Evolutionary conservation across 768 basidiomycete species (phyloP).

Genomic region (Amyloporia xantha): DNA sequence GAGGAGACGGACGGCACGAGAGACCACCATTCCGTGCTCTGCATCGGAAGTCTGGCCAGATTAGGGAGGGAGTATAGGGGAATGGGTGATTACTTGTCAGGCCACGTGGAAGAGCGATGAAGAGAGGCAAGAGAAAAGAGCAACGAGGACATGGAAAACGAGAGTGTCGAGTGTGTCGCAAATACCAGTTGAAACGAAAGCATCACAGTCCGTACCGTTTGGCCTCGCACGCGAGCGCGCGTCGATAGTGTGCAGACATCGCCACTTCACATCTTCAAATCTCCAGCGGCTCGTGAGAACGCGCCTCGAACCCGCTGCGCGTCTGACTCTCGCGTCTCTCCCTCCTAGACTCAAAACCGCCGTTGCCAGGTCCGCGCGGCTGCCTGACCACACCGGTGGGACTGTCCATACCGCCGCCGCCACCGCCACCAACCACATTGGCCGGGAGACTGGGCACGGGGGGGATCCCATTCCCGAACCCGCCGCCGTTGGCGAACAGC

Average conservation of each 20-base stretch:
- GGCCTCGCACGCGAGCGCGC: not conserved
- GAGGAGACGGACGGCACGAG: not conserved
- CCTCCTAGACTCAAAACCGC: slow-evolving; percentile 64
- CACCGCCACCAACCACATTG: slow-evolving; percentile 41
- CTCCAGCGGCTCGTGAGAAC: slow-evolving; percentile 83
- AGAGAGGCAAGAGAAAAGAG: not conserved
- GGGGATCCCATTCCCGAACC: slow-evolving; percentile 47
- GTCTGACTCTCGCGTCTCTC: slow-evolving; percentile 46
- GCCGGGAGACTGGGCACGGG: slow-evolving; percentile 78
- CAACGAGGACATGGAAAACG: slow-evolving; percentile 1
- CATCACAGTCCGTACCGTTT: slow-evolving; percentile 8
- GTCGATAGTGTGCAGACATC: not conserved
- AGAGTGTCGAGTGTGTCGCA: slow-evolving; percentile 16
- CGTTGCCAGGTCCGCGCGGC: slow-evolving; percentile 74
- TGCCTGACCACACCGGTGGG: slow-evolving; percentile 65
- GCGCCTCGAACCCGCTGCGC: slow-evolving; percentile 73
- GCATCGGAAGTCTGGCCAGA: not conserved
- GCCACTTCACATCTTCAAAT: slow-evolving; percentile 41
- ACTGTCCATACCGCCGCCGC: slow-evolving; percentile 36
- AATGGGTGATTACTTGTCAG: not conserved
- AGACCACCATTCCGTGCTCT: not conserved
- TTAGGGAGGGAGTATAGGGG: not conserved
- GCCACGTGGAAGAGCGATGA: not conserved
- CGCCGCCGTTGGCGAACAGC: slow-evolving; percentile 48
- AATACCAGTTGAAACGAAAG: slow-evolving; percentile 10